Percentiles rank a stretch among this genome's conserved stretches.
phyloP scores from a whole-genome alignment of 305 asterid genomes.

The Solanum hybrid region DNA sequence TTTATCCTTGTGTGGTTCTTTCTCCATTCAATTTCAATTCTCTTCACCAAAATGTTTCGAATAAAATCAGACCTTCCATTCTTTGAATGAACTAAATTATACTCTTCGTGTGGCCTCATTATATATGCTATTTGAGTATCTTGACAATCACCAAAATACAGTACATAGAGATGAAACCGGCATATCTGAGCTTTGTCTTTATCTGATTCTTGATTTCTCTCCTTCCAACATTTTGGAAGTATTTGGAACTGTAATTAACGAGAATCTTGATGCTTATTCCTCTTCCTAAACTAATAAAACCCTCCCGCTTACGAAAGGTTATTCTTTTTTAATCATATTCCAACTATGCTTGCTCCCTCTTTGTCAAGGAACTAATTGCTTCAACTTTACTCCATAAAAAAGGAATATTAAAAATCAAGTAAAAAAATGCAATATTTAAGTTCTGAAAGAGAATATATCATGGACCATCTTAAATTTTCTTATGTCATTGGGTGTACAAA shows the following conservation, averaged over 20 bases:
- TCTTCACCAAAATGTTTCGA: neutral
- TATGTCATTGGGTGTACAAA: neutral
- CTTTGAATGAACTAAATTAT: neutral
- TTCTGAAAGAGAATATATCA: neutral
- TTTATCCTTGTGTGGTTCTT: neutral
- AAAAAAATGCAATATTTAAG: neutral
- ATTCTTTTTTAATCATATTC: neutral
- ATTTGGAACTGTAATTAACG: neutral
- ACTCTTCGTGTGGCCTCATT: neutral
- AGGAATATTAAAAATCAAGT: neutral
- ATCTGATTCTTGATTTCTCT: neutral
- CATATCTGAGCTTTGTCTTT: neutral
- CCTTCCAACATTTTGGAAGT: neutral
- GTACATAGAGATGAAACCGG: neutral
- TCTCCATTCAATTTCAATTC: neutral
- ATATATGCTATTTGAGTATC: conserved; percentile 5
- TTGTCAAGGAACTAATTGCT: neutral
- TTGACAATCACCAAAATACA: neutral
- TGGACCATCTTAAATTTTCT: neutral
- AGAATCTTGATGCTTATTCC: neutral
- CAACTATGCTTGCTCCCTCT: neutral
- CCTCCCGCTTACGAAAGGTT: neutral
- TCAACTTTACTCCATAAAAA: neutral
- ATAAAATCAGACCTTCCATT: neutral
- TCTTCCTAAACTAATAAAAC: neutral